Base-by-base conservation (phyloP, 805 yeast genomes). In the Myxozyma melibiosi region DNA sequence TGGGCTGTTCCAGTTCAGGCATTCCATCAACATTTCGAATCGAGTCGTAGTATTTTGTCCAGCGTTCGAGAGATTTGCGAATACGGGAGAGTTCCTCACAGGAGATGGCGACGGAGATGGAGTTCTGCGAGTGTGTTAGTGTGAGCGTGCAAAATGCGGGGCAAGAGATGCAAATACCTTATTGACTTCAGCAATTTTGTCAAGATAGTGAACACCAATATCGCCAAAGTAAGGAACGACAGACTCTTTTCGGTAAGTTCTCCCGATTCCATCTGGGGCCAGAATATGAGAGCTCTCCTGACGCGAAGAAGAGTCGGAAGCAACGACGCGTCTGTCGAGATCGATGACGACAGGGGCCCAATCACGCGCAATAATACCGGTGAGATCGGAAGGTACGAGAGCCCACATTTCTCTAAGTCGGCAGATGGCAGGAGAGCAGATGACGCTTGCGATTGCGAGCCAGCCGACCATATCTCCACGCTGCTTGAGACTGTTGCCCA, bases 291-390 rank as follows among this genome's bases (percentile, higher is more conserved):
- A 84, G 28, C 85, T 83, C 50, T 80, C 78, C 70, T 83, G 80
- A 53, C 78, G 80, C 14, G 50, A 38, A 38, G 82, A 77, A 3
- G 83, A 75, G 48, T 82, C 81, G 43, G 82, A 77, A 20, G 80
- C 76, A 70, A 87, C 76, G 47, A 85, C 80, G 64, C 94, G 78
- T 67, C 94, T 80, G 61, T 90, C 95, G 34, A 92, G 76, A 68
- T 91, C 97, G 73, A 88, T 89, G 7, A 89, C 85, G 24, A 92
- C 95, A 1, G 95, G 96, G 0, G 94, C 88, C 97, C 97, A 92
- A 65, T 88, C 95, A 49, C 84, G 82, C 42, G 84, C 80, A 28
- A 90, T 81, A 2, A 82, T 74, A 53, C 81, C 83, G 51, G 88
- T 71, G 44, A 80, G 76, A 28, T 80, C 80, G 20, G 80, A 78